Evolutionary conservation across 371 early-diverging fungal genomes (phyloP).

Genomic region (Mortierella polycephala): DNA sequence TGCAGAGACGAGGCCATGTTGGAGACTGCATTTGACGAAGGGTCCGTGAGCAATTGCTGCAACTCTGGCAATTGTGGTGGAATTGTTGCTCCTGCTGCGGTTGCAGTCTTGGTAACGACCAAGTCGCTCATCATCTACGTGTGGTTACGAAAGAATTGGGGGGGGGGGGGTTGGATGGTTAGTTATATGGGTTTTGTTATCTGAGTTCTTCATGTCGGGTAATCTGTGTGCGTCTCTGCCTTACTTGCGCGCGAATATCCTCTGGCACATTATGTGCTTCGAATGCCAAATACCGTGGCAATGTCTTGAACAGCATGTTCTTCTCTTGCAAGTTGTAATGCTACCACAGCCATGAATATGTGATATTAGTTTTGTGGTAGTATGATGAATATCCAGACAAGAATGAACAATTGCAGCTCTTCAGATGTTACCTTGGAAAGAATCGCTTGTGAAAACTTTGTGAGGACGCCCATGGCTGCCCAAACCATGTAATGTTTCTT

Average conservation of each 20-base stretch:
- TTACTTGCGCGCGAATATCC: slow-evolving; percentile 42
- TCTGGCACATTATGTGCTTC: slow-evolving; percentile 48
- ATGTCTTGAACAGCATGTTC: slow-evolving; percentile 30
- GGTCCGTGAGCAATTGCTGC: slow-evolving; percentile 52
- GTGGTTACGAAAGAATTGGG: background rate
- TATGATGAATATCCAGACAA: background rate
- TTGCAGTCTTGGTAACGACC: slow-evolving; percentile 11
- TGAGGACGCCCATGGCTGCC: slow-evolving; percentile 61
- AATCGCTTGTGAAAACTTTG: slow-evolving; percentile 51
- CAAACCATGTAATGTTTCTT: slow-evolving; percentile 68
- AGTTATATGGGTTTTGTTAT: too few species aligned
- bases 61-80: slow-evolving; percentile 57
- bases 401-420: background rate
- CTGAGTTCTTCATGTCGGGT: background rate
- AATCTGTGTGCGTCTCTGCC: too few species aligned
- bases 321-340: slow-evolving; percentile 56
- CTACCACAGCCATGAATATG: slow-evolving; percentile 15
- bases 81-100: slow-evolving; percentile 4
- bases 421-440: slow-evolving; percentile 32
- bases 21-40: slow-evolving; percentile 44
- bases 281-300: slow-evolving; percentile 37
- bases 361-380: background rate
- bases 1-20: slow-evolving; percentile 55
- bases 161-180: background rate
- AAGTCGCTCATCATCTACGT: slow-evolving; percentile 36